Evolutionary conservation across 2,329 filamentous ascomycete species (phyloP).

Genomic region (Ascochyta koolunga): DNA sequence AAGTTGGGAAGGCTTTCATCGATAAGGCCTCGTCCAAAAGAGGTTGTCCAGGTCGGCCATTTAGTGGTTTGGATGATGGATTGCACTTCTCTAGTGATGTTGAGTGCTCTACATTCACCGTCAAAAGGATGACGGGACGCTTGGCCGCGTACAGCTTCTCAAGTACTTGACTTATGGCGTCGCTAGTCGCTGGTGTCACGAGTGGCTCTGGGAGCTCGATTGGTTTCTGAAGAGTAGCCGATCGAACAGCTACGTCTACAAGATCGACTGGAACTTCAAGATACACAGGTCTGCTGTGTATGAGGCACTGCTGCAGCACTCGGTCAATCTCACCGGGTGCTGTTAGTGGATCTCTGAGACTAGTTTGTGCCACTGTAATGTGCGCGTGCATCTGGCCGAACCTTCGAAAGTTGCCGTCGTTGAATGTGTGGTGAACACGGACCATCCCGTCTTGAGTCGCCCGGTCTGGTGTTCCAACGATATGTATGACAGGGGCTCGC

Average conservation of each 20-base stretch:
- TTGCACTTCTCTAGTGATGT: conserved; percentile 52
- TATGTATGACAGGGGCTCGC: conserved; percentile 69
- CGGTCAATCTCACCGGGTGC: conserved; percentile 60
- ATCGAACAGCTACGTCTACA: conserved; percentile 49
- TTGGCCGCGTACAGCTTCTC: conserved; percentile 54
- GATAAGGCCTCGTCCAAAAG: conserved; percentile 59
- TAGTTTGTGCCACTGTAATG: conserved; percentile 59
- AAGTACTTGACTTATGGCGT: conserved; percentile 46
- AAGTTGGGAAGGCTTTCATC: conserved; percentile 57
- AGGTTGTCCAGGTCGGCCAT: conserved; percentile 57
- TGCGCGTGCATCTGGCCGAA: conserved; percentile 58
- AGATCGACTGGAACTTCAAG: conserved; percentile 63
- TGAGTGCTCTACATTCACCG: conserved; percentile 54
- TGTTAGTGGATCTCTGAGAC: conserved; percentile 53
- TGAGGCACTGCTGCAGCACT: conserved; percentile 57
- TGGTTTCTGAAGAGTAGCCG: conserved; percentile 35
- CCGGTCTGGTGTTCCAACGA: conserved; percentile 60
- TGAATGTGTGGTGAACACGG: conserved; percentile 70
- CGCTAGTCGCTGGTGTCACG: conserved; percentile 31
- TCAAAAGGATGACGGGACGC: conserved; percentile 61
- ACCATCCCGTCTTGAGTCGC: conserved; percentile 52
- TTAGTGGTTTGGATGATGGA: conserved; percentile 51
- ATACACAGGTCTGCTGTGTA: conserved; percentile 63
- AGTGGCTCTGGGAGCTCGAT: conserved; percentile 1
- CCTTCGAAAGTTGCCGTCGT: conserved; percentile 60